phyloP scores from a whole-genome alignment of 1,284 basidiomycete species.

The Phellopilus nigrolimitatus region DNA sequence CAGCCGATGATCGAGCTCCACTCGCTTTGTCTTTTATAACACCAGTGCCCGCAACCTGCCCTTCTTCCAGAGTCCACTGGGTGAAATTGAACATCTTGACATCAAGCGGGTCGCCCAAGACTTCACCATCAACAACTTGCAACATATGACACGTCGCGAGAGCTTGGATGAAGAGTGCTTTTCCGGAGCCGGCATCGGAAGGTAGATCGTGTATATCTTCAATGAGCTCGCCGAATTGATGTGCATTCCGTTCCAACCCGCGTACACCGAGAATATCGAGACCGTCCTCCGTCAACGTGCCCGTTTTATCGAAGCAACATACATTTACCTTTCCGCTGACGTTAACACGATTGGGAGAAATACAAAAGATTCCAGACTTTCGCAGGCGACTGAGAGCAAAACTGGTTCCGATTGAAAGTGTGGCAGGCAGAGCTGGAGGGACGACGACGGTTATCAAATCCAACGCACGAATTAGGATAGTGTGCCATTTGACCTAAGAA shows the following conservation, averaged over 20 bases:
- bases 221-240: conserved; percentile 88
- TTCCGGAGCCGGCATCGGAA: conserved; percentile 59
- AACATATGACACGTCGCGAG: conserved; percentile 95
- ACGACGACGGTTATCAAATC: conserved; percentile 99
- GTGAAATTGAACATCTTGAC: conserved; percentile 98
- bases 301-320: conserved; percentile 99
- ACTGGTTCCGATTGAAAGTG: conserved; percentile 95
- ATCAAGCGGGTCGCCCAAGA: conserved; percentile 95
- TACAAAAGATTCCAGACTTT: conserved; percentile 91
- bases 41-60: conserved; percentile 62
- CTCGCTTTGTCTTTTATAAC: conserved; percentile 63
- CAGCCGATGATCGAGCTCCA: conserved; percentile 71
- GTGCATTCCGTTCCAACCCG: conserved; percentile 66
- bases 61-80: conserved; percentile 94
- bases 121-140: conserved; percentile 85
- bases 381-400: conserved; percentile 91
- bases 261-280: conserved; percentile 94
- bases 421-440: conserved; percentile 95
- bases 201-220: conserved; percentile 87
- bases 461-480: conserved; percentile 87
- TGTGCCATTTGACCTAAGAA: conserved; percentile 79
- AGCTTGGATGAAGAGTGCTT: conserved; percentile 86
- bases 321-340: conserved; percentile 97
- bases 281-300: conserved; percentile 97
- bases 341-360: conserved; percentile 95